Percentiles rank a stretch among this genome's conserved stretches.
phyloP scores from a whole-genome alignment of 2,329 filamentous ascomycete species.

The Claviceps purpurea region DNA sequence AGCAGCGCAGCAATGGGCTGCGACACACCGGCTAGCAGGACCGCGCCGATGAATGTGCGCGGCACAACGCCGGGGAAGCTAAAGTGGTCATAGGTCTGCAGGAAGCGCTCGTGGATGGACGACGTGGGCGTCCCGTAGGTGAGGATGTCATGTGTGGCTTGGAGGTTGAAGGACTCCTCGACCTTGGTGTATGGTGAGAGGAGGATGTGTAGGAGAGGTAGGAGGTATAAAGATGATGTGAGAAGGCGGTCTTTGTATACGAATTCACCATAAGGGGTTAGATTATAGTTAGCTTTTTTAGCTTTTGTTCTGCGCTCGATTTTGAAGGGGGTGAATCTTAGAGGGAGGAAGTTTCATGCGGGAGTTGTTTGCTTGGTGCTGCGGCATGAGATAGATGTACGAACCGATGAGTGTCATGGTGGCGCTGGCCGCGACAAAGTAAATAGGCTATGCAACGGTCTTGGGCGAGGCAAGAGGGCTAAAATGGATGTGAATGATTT shows the following conservation, averaged over 20 bases:
- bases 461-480: no score
- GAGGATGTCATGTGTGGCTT: conserved; percentile 83
- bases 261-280: no score
- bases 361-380: background rate
- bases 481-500: no score
- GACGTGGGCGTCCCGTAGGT: conserved; percentile 59
- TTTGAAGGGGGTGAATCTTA: background rate
- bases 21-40: conserved; percentile 59
- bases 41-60: conserved; percentile 73
- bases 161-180: conserved; percentile 96
- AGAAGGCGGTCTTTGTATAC: conserved; percentile 12
- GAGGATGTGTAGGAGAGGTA: conserved; percentile 57
- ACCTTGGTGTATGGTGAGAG: conserved; percentile 88
- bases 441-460: no score
- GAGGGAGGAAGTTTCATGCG: background rate
- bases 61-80: conserved; percentile 85
- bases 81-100: conserved; percentile 70
- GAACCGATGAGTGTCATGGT: conserved; percentile 13
- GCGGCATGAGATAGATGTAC: background rate
- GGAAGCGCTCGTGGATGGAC: conserved; percentile 30
- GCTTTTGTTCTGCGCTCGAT: no score
- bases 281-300: no score
- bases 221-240: conserved; percentile 28
- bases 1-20: conserved; percentile 50
- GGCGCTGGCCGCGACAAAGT: background rate